A percentile compares a stretch with the other conserved stretches of the same genome.
Conservation (phyloP, 164 flowering plant species). For the Kalanchoe fedtschenkoi region DNA sequence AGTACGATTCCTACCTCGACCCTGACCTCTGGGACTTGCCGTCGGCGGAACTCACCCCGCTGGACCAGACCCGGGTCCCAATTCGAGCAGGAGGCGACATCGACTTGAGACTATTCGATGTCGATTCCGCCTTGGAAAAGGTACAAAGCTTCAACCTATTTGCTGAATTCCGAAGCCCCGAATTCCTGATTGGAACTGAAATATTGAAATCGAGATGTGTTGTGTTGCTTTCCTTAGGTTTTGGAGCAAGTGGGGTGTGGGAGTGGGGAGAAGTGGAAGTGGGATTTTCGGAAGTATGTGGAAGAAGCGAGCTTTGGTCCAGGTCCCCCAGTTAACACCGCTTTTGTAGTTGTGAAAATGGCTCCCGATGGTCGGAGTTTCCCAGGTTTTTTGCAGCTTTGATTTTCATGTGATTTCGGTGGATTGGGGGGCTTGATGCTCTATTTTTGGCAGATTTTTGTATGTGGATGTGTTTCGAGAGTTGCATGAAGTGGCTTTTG, state of each 20-base stretch:
- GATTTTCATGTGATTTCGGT: neutral
- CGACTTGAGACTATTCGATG: conserved; percentile 36
- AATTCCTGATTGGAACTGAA: conserved; percentile 15
- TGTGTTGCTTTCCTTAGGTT: conserved; percentile 27
- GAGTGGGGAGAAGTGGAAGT: conserved; percentile 17
- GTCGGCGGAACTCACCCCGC: conserved; percentile 27
- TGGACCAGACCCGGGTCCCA: conserved; percentile 27
- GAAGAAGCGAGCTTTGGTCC: conserved; percentile 87
- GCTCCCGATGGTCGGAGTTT: conserved; percentile 11
- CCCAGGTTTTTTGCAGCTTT: conserved; percentile 30
- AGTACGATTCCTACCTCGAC: conserved; percentile 69
- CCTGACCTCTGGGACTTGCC: conserved; percentile 94
- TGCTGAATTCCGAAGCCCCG: conserved; percentile 1
- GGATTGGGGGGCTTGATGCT: conserved; percentile 1
- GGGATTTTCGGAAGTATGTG: conserved; percentile 50
- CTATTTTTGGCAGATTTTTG: conserved; percentile 24
- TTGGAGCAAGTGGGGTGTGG: conserved; percentile 36
- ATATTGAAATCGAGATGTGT: neutral
- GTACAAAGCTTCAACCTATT: conserved; percentile 17
- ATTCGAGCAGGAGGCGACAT: conserved; percentile 13
- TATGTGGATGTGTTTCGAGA: conserved; percentile 54
- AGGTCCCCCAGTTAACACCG: conserved; percentile 34
- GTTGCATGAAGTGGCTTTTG: conserved; percentile 38
- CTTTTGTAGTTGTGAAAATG: conserved; percentile 45
- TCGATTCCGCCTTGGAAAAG: conserved; percentile 42